Evolutionary conservation across 768 basidiomycete genomes (phyloP).

Genomic region (Sistotremastrum niveocremeum): DNA sequence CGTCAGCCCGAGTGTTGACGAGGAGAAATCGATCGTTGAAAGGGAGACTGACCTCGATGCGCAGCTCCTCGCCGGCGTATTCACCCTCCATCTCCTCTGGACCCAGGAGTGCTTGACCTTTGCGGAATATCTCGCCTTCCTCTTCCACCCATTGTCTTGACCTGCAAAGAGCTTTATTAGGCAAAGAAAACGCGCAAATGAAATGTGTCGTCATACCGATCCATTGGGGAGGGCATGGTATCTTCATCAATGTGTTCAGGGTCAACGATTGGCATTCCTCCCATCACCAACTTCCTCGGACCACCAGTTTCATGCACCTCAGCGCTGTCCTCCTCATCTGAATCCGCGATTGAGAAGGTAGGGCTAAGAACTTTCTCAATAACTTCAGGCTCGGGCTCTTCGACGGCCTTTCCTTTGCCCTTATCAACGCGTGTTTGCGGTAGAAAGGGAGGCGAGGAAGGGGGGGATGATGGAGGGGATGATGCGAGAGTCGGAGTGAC

Average conservation of each 20-base stretch:
- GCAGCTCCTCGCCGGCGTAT: slow-evolving; percentile 78
- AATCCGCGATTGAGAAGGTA: slow-evolving; percentile 33
- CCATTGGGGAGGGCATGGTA: slow-evolving; percentile 21
- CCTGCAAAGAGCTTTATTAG: slow-evolving; percentile 20
- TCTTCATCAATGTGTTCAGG: slow-evolving; percentile 3
- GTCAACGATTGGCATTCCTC: slow-evolving; percentile 16
- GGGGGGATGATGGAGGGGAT: too few relatives aligned
- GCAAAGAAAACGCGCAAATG: not conserved
- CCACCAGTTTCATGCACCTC: slow-evolving; percentile 16
- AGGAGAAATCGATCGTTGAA: slow-evolving; percentile 1
- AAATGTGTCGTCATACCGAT: slow-evolving; percentile 29
- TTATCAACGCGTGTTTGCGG: slow-evolving; percentile 36
- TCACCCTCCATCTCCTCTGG: slow-evolving; percentile 85
- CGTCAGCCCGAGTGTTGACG: not conserved
- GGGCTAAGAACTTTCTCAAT: slow-evolving; percentile 64
- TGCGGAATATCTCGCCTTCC: slow-evolving; percentile 93
- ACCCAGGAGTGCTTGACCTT: slow-evolving; percentile 67
- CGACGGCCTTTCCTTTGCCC: slow-evolving; percentile 52
- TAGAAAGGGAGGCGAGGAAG: too few relatives aligned
- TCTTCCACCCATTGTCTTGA: slow-evolving; percentile 80
- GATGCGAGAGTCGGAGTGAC: not conserved
- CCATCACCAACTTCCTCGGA: slow-evolving; percentile 38
- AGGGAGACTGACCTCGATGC: slow-evolving; percentile 46
- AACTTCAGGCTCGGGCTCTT: slow-evolving; percentile 48
- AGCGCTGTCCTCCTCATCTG: slow-evolving; percentile 23